Evolutionary conservation across 2,329 filamentous ascomycete genomes (phyloP).

Genomic region (Pyrenophora teres): DNA sequence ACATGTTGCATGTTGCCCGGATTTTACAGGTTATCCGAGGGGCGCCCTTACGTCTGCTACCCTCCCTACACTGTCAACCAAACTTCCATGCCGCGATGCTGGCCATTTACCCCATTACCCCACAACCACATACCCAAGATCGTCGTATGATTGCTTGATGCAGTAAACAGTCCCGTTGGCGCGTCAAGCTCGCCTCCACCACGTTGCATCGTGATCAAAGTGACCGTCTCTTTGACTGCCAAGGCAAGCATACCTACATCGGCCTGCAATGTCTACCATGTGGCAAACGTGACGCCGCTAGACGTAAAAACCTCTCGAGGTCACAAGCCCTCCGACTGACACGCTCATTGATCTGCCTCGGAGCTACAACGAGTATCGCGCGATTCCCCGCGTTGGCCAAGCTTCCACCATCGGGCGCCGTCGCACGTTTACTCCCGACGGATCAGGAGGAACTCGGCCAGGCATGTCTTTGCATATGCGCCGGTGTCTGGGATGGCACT

Average conservation of each 20-base stretch:
- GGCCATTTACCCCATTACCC: neutral
- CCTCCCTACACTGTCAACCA: neutral
- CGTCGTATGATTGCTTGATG: neutral
- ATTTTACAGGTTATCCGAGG: neutral
- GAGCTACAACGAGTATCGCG: conserved; percentile 7
- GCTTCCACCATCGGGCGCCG: conserved; percentile 10
- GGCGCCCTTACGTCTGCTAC: neutral
- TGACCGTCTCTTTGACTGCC: neutral
- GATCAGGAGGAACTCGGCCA: neutral
- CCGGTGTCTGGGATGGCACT: conserved; percentile 3
- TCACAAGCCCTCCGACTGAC: conserved; percentile 11
- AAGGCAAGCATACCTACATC: neutral
- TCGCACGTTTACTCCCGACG: conserved; percentile 9
- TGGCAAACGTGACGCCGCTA: neutral
- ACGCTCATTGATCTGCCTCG: conserved; percentile 5
- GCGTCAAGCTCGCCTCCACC: neutral
- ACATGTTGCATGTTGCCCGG: no score
- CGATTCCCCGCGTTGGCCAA: conserved; percentile 8
- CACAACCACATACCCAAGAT: neutral
- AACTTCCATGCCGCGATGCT: neutral
- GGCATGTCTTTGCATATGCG: conserved; percentile 4
- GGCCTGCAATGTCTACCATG: neutral
- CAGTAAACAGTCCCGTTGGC: neutral
- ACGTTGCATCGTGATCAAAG: conserved; percentile 1
- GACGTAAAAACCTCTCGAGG: neutral